Percentiles rank a stretch among this genome's conserved stretches.
Evolutionary conservation across 2,329 filamentous ascomycete species (phyloP).

Genomic region (Colletotrichum sp.): DNA sequence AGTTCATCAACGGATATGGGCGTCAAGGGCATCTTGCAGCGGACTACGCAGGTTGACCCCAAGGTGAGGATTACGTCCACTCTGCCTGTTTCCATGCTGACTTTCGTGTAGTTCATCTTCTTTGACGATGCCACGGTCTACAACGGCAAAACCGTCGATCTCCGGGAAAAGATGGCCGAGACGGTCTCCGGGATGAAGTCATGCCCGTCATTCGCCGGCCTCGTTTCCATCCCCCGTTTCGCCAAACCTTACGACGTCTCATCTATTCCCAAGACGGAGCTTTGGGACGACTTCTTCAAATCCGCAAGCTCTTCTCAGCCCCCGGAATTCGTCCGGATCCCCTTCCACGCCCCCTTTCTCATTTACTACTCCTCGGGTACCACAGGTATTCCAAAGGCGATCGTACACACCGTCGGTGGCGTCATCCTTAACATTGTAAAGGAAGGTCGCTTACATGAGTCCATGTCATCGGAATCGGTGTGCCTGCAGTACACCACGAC

Average conservation of each 20-base stretch:
- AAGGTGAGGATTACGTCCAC: conserved; percentile 44
- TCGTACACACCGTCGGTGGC: conserved; percentile 78
- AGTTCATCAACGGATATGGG: conserved; percentile 85
- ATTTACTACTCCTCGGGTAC: conserved; percentile 83
- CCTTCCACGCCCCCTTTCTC: conserved; percentile 77
- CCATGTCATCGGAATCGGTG: conserved; percentile 42
- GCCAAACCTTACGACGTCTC: conserved; percentile 62
- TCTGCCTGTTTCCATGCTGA: neutral
- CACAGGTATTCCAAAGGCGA: conserved; percentile 84
- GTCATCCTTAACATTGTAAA: conserved; percentile 60
- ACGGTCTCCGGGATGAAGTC: conserved; percentile 67
- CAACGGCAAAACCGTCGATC: conserved; percentile 76
- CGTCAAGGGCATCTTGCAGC: conserved; percentile 75
- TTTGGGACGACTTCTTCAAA: conserved; percentile 49
- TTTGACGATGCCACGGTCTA: conserved; percentile 83
- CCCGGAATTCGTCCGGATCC: conserved; percentile 63
- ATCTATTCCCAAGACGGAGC: conserved; percentile 51
- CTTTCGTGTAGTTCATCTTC: conserved; percentile 64
- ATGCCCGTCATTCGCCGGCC: conserved; percentile 63
- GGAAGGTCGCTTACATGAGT: conserved; percentile 62
- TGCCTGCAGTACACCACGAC: conserved; percentile 67
- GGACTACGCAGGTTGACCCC: conserved; percentile 76
- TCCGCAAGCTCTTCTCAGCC: conserved; percentile 29
- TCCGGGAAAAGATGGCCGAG: conserved; percentile 73
- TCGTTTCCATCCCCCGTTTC: conserved; percentile 73